These are phyloP conservation scores for Neofusicoccum kwambonambiense DNA, from an alignment of 2,329 filamentous ascomycete species.

Conservation along the genomic window DNA sequence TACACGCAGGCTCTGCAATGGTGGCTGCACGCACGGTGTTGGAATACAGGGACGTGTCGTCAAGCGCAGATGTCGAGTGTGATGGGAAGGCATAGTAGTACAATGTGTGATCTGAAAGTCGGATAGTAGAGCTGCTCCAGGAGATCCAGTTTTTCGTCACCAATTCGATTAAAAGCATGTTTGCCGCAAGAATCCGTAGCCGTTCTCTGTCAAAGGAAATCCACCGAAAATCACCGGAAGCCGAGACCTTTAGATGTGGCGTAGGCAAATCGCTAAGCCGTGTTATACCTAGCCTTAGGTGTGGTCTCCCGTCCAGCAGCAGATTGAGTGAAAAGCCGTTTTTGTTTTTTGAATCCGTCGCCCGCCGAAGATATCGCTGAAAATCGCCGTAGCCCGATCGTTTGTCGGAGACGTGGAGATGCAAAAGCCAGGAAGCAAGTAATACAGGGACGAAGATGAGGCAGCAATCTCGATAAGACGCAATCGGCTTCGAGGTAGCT, in stretches of 20 bases:
- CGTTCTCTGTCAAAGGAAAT: conserved; percentile 35
- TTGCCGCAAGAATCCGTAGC: conserved; percentile 18
- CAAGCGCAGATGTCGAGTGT: conserved; percentile 16
- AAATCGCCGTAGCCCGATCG: conserved; percentile 15
- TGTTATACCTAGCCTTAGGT: conserved; percentile 16
- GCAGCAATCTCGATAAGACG: conserved; percentile 14
- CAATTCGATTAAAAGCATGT: conserved; percentile 20
- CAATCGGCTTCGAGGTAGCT: conserved; percentile 4
- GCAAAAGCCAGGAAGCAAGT: conserved; percentile 18
- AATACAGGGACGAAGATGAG: conserved; percentile 18
- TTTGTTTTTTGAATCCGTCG: conserved; percentile 16
- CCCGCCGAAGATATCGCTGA: conserved; percentile 15
- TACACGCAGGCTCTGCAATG: conserved; percentile 10
- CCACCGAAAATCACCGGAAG: conserved; percentile 28
- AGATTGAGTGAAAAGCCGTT: conserved; percentile 13
- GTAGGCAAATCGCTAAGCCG: conserved; percentile 14
- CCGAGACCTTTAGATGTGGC: conserved; percentile 17
- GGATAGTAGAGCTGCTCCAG: conserved; percentile 18
- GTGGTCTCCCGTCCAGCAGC: conserved; percentile 15
- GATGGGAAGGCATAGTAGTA: conserved; percentile 43
- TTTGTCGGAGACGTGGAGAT: not conserved
- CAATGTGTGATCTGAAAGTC: conserved; percentile 33
- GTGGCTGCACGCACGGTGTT: conserved; percentile 16
- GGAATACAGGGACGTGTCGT: conserved; percentile 10
- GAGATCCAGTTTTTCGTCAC: conserved; percentile 20